Percentiles rank a stretch among this genome's conserved stretches.
phyloP scores from a whole-genome alignment of 345 rosid genomes.

The Crucihimalaya himalaica region DNA sequence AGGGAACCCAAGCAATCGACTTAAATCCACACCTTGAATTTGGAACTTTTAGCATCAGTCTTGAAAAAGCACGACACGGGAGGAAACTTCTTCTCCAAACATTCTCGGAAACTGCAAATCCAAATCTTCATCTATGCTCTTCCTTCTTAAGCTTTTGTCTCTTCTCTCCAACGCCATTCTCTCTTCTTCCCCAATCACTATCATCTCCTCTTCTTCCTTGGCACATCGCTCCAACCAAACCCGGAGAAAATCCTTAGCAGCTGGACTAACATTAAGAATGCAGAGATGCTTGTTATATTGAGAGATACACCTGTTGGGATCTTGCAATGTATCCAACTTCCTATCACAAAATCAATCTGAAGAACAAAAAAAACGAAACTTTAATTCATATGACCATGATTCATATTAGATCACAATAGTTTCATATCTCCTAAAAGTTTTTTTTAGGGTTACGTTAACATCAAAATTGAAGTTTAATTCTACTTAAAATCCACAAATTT shows the following conservation, averaged over 20 bases:
- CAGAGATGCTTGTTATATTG: conserved; percentile 78
- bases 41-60: no score
- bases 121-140: conserved; percentile 74
- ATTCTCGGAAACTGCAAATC: conserved; percentile 69
- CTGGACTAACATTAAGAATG: conserved; percentile 54
- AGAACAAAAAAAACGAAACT: background rate
- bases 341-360: conserved; percentile 83
- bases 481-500: background rate
- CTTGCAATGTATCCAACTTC: conserved; percentile 79
- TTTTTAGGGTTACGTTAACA: background rate
- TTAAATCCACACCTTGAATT: no score
- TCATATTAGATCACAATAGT: background rate
- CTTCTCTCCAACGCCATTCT: conserved; percentile 49
- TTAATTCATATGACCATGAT: background rate
- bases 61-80: conserved; percentile 53
- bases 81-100: conserved; percentile 65
- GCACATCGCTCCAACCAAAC: conserved; percentile 78
- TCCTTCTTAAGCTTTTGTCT: conserved; percentile 57
- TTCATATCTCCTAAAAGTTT: background rate
- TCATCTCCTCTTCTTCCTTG: conserved; percentile 33
- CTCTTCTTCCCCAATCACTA: conserved; percentile 60
- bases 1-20: no score
- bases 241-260: conserved; percentile 57
- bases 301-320: conserved; percentile 74
- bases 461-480: conserved; percentile 1